Evolutionary conservation across 805 yeast species (phyloP), one percentile per base, ranked within the genome.

Genomic region (Zygosaccharomyces rouxii): DNA sequence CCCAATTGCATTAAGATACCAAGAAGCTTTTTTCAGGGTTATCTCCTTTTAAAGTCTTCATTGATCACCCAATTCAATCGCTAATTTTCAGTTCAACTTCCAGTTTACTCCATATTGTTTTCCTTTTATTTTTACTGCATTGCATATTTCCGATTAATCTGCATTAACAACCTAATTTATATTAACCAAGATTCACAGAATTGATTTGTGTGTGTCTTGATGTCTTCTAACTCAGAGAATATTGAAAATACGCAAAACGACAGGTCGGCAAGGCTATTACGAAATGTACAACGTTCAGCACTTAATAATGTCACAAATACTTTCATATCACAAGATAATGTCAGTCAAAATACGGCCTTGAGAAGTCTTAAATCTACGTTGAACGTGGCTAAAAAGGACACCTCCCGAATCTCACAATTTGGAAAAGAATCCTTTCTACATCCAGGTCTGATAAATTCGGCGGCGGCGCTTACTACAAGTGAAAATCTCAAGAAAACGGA

Each of bases 281-380:
- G 62, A 40, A 62, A 55, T 41, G 62, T 55, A 10, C 64, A 59
- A 47, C 54, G 71, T 44, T 52, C 67, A 40, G 71, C 68, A 16
- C 55, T 67, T 42, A 60, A 60, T 31, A 67, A 67, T 48, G 71
- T 67, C 10, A 67, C 71, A 16, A 64, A 66, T 44, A 66, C 69
- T 9, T 55, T 60, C 26, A 39, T 58, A 26, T 50, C 59, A 4
- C 60, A 60, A 29, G 65, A 62, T 16, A 58, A 52, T 42, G 51
- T 47, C 31, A 16, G 48, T 16, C 56, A 58, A 25, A 50, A 57
- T 21, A 45, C 58, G 7, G 52, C 52, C 9, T 13, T 54, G 13
- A 55, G 55, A 33, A 55, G 46, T 35, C 31, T 57, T 35, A 61
- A 61, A 48, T 40, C 56, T 22, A 47, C 56, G 3, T 39, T 58